phyloP scores from a whole-genome alignment of 1,284 basidiomycete species.

The Ganoderma meredithae region DNA sequence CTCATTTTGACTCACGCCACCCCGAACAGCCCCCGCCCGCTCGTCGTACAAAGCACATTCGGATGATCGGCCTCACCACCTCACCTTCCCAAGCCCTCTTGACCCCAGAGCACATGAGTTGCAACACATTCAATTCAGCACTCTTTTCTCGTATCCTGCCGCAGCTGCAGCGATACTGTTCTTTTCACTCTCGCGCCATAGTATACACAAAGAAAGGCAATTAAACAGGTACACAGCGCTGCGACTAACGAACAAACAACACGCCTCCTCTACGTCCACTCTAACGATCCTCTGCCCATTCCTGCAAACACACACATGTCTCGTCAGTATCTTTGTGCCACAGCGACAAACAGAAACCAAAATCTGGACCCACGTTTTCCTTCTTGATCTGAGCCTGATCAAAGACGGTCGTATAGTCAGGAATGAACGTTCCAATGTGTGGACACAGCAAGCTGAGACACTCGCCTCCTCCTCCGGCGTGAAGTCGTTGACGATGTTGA shows the following conservation, averaged over 20 bases:
- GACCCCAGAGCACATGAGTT: neutral
- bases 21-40: neutral
- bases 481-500: constrained; percentile 99
- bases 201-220: constrained; percentile 26
- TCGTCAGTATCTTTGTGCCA: constrained; percentile 7
- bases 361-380: constrained; percentile 83
- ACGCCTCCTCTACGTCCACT: constrained; percentile 30
- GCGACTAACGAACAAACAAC: constrained; percentile 34
- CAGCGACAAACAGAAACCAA: neutral
- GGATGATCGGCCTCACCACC: no score
- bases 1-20: neutral
- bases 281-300: constrained; percentile 92
- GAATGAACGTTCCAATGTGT: constrained; percentile 17
- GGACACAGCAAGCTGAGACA: constrained; percentile 22
- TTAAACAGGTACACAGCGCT: constrained; percentile 33
- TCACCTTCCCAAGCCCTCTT: neutral
- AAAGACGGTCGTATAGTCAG: constrained; percentile 13
- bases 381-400: constrained; percentile 96
- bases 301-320: constrained; percentile 44
- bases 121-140: neutral
- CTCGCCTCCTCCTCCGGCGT: constrained; percentile 97
- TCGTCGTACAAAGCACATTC: neutral
- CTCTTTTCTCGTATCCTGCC: constrained; percentile 7
- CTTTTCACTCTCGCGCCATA: constrained; percentile 29
- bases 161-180: constrained; percentile 6